A percentile compares a stretch with the other conserved stretches of the same genome.
Evolutionary conservation across 176 grass and related monocot genomes (phyloP).

Genomic region (Cenchrus fungigraminus): DNA sequence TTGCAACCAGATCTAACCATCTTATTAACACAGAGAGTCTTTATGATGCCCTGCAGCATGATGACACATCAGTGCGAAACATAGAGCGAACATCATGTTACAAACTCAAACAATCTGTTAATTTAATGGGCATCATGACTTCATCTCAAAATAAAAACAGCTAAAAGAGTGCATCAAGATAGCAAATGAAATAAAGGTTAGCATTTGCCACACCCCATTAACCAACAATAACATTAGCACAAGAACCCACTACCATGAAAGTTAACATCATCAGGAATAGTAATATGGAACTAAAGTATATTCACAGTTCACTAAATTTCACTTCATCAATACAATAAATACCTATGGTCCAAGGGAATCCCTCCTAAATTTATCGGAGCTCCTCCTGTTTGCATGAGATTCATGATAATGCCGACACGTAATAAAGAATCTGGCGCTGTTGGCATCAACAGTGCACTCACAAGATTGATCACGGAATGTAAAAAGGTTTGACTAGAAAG

Average conservation of each 20-base stretch:
- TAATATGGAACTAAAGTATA: background rate
- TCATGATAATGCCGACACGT: background rate
- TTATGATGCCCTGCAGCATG: conserved; percentile 29
- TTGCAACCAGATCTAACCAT: conserved; percentile 34
- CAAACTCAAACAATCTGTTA: background rate
- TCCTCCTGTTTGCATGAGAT: background rate
- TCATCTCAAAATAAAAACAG: background rate
- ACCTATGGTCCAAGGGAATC: background rate
- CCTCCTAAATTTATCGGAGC: no score
- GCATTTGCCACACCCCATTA: background rate
- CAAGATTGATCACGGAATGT: background rate
- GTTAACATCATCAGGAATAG: background rate
- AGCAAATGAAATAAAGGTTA: background rate
- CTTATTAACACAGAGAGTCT: conserved; percentile 16
- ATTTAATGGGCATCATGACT: background rate
- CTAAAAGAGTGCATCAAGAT: background rate
- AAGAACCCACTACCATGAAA: background rate
- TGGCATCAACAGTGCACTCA: background rate
- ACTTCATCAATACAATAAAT: background rate
- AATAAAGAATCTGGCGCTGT: background rate
- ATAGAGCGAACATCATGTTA: conserved; percentile 6
- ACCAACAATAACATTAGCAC: background rate
- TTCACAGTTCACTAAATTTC: background rate
- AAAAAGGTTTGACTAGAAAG: background rate
- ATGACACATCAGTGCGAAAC: background rate